A percentile compares a stretch with the other conserved stretches of the same genome.
phyloP scores from a whole-genome alignment of 345 rosid genomes.

The Salix brachista region DNA sequence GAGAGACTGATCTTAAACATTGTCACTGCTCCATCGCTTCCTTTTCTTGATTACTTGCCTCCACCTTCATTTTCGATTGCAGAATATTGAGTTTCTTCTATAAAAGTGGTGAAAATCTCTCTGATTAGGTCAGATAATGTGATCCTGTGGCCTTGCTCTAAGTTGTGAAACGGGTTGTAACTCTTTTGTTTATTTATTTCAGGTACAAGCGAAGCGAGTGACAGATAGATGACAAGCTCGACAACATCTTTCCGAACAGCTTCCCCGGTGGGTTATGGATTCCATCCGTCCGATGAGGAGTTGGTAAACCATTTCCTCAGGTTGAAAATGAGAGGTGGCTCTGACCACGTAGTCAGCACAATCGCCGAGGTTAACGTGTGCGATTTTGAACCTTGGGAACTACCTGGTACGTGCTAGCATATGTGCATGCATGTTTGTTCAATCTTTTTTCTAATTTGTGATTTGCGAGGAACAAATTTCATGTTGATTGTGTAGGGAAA shows the following conservation, averaged over 20 bases:
- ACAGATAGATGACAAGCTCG: not conserved
- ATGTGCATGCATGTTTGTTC: not conserved
- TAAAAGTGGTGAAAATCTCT: no score
- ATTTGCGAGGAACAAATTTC: not conserved
- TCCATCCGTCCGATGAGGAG: slow-evolving; percentile 45
- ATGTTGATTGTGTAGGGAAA: not conserved
- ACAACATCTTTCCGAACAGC: no score
- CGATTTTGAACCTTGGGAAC: slow-evolving; percentile 46
- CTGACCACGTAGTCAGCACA: not conserved
- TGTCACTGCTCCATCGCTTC: not conserved
- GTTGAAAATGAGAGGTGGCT: slow-evolving; percentile 25
- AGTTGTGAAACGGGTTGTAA: no score
- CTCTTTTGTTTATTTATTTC: no score
- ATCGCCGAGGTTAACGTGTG: slow-evolving; percentile 38
- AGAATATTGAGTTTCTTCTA: no score
- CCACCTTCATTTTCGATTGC: no score
- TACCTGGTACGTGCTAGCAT: slow-evolving; percentile 26
- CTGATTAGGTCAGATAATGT: no score
- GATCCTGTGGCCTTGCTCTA: no score
- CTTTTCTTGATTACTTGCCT: not conserved
- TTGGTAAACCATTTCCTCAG: slow-evolving; percentile 32
- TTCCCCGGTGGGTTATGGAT: slow-evolving; percentile 15
- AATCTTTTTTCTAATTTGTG: not conserved
- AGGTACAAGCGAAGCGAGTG: not conserved
- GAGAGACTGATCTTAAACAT: no score